Base-by-base conservation (phyloP, 306 rosid genomes). In the Rosa multiflora region DNA sequence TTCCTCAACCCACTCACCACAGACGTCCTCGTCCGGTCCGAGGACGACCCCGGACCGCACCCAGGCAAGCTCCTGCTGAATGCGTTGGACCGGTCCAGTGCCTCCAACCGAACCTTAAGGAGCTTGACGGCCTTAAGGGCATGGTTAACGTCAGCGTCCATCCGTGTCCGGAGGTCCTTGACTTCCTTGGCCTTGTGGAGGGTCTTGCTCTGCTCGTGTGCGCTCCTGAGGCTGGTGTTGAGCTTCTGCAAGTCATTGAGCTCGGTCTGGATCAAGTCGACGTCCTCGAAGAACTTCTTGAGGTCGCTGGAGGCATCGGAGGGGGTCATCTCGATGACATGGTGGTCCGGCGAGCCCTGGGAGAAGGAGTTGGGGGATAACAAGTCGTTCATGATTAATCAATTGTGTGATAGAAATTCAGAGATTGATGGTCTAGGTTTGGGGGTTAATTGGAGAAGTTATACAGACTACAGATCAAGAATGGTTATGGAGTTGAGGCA, bases 1-100 rank as follows among this genome's bases (percentile, higher is more conserved):
- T 94, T 94, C 88, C 92, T 89, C 79, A 94, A 76, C 0, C 97
- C 97, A 82, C 82, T 91, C 67, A 94, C 95, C 53, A 94, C 90
- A 3, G 99, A 91, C 9, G 88, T 89, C 26, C 99, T 74, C 1
- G 99, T 92, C 40, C 97, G 89, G 82, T 94, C 97, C 1, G 99
- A 88, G 0, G 99, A 94, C 0, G 99, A 92, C 1, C 97, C 99
- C 1, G 97, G 97, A 39, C 99, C 99, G 47, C 97, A 94, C 0
- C 97, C 92, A 0, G 92, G 95, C 17, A 91, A 26, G 80, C 85
- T 87, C 64, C 94, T 92, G 63, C 89, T 88, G 6, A 94, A 91
- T 0, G 90, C 97, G 84, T 94, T 94, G 66, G 97, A 85, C 17
- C 92, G 87, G 77, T 94, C 99, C 4, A 94, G 87, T 0, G 92